A percentile compares a stretch with the other conserved stretches of the same genome.
Evolutionary conservation across 192 early-diverging fungal genomes (phyloP).

Genomic region (Spinellus fusiger): DNA sequence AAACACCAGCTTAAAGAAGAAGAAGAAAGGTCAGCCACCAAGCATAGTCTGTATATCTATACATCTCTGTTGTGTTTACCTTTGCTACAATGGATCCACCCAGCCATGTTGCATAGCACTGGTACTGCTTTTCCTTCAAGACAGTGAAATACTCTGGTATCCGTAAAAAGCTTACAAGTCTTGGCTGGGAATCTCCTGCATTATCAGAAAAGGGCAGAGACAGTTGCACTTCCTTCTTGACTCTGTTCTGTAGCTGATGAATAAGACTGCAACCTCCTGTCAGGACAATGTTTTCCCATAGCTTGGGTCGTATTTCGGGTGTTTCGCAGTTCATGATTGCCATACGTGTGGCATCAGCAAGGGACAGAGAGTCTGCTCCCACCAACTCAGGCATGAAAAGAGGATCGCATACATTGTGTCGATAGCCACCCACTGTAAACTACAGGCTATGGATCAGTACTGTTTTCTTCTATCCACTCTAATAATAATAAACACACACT

Average conservation of each 20-base stretch:
- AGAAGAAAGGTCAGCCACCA: not conserved
- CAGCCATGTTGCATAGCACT: slow-evolving; percentile 60
- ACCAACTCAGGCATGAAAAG: slow-evolving; percentile 66
- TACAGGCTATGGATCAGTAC: slow-evolving; percentile 8
- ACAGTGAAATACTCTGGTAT: slow-evolving; percentile 86
- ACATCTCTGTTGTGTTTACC: slow-evolving; percentile 37
- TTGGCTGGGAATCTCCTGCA: slow-evolving; percentile 77
- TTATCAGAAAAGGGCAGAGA: slow-evolving; percentile 77
- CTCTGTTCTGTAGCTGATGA: slow-evolving; percentile 59
- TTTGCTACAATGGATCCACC: slow-evolving; percentile 87
- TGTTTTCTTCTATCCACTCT: not conserved
- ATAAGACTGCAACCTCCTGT: slow-evolving; percentile 64
- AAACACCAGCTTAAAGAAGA: slow-evolving; percentile 44
- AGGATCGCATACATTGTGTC: slow-evolving; percentile 57
- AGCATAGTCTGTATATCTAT: not conserved
- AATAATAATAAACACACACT: not conserved
- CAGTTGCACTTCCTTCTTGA: slow-evolving; percentile 58
- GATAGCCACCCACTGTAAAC: slow-evolving; percentile 54
- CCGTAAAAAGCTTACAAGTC: slow-evolving; percentile 70
- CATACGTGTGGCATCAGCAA: slow-evolving; percentile 61
- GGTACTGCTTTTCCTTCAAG: slow-evolving; percentile 63
- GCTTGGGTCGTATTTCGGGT: slow-evolving; percentile 60
- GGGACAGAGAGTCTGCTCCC: slow-evolving; percentile 30
- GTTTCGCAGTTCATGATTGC: slow-evolving; percentile 60
- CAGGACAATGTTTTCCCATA: slow-evolving; percentile 84